Evolutionary conservation across 495 filamentous ascomycete genomes (phyloP), one percentile per base, ranked within the genome.

Genomic region (Elaphomyces granulatus): DNA sequence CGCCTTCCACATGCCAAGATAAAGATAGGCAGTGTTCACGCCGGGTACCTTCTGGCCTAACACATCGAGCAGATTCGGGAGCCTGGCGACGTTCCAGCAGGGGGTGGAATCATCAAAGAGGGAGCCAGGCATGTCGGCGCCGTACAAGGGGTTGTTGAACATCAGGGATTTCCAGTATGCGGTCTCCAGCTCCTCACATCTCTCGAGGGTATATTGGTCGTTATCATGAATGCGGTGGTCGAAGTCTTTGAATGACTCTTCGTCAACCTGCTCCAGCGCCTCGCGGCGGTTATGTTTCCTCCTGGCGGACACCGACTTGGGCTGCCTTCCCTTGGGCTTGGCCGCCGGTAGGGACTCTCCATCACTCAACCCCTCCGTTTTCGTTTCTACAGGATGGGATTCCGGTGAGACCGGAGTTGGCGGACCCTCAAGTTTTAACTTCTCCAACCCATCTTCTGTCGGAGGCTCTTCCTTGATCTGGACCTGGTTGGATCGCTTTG

Each of bases 1-100:
- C 15, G 90, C 90, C 53, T 95, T 98, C 90, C 90, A 98, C 92
- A 96, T 96, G 15, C 90, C 90, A 32, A 96, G 67, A 46, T 98
- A 98, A 8, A 98, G 70, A 56, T 98, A 98, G n/a, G 90, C 88
- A 3, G 92, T 96, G 52, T 98, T 98, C 44, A 98, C 90, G 43
- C 90, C 90, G 9, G 90, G 90, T 0, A 98, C 82, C 45, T 94
- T 94, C 28, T 86, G 86, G 15, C 90, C 92, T 2, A 98, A 65
- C 3, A 96, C 83, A 59, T 98, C 92, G 4, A 98, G 75, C 32
- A 98, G 63, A 51, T 95, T 96, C 19, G 83, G 80, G 15, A 98
- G 71, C 53, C 92, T 88, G 41, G 88, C 87, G 8, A 98, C 78
- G 52, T 98, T 96, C 90, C 90, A 98, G 15, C 63, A 67, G 15